These are phyloP conservation scores for Diplocarpon rosae DNA, from an alignment of 2,329 filamentous ascomycete genomes.

Conservation along the genomic window DNA sequence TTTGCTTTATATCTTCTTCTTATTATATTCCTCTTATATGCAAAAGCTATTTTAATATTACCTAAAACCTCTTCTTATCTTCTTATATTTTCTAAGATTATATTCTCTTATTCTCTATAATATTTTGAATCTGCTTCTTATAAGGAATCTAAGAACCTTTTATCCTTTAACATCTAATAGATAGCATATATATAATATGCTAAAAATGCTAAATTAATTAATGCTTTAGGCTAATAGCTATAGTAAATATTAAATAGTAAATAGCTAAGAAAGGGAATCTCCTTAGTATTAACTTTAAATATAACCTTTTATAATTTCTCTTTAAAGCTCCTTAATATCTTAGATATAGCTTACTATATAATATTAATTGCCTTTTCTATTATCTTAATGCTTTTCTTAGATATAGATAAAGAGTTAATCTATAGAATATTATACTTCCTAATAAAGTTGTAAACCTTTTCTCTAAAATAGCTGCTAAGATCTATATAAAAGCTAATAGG, in stretches of 20 bases:
- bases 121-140: too few relatives aligned
- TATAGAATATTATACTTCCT: not conserved
- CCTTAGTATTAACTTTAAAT: not conserved
- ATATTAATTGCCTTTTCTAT: conserved; percentile 3
- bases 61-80: too few relatives aligned
- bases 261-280: not conserved
- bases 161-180: too few relatives aligned
- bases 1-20: too few relatives aligned
- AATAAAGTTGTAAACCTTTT: too few relatives aligned
- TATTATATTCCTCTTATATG: too few relatives aligned
- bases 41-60: too few relatives aligned
- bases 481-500: too few relatives aligned
- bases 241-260: not conserved
- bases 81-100: too few relatives aligned
- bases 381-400: not conserved
- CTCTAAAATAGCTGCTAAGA: too few relatives aligned
- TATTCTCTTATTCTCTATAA: too few relatives aligned
- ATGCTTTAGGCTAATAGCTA: not conserved
- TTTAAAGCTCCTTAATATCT: not conserved
- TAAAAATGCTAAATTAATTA: not conserved
- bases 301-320: not conserved
- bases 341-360: not conserved
- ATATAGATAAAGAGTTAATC: not conserved
- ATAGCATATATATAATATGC: not conserved
- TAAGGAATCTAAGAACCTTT: too few relatives aligned